phyloP scores from a whole-genome alignment of 805 yeast genomes.

The Candida alai region DNA sequence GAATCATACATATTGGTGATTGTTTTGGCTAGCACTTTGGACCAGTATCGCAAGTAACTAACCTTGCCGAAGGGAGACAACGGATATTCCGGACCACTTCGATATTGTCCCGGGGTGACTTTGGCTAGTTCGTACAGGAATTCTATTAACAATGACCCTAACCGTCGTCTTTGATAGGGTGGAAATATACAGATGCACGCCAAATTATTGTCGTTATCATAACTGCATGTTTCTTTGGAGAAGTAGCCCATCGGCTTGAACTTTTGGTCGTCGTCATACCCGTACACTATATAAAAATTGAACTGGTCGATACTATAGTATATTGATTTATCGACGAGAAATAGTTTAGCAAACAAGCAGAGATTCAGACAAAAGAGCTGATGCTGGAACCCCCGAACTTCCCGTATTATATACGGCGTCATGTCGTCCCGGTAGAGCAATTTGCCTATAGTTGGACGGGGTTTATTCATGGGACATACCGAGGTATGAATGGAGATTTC shows the following conservation, averaged over 20 bases:
- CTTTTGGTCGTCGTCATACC: constrained; percentile 25
- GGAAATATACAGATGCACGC: constrained; percentile 93
- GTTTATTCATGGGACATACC: constrained; percentile 34
- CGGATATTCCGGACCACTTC: constrained; percentile 92
- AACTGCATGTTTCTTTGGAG: constrained; percentile 78
- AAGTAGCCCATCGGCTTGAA: constrained; percentile 81
- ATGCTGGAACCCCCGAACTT: constrained; percentile 63
- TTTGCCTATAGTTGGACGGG: constrained; percentile 54
- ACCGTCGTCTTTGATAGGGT: constrained; percentile 74
- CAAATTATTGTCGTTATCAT: constrained; percentile 71
- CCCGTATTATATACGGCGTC: constrained; percentile 48
- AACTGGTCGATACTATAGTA: constrained; percentile 75
- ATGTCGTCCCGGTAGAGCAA: constrained; percentile 60
- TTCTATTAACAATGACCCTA: constrained; percentile 79
- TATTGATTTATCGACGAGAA: constrained; percentile 84
- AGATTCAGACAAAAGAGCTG: constrained; percentile 75
- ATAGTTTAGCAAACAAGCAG: constrained; percentile 81
- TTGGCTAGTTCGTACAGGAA: constrained; percentile 75
- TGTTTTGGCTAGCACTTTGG: constrained; percentile 32
- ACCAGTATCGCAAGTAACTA: constrained; percentile 77
- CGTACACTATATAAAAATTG: constrained; percentile 74
- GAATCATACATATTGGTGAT: constrained; percentile 9
- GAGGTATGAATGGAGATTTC: constrained; percentile 49
- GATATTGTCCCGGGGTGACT: constrained; percentile 46
- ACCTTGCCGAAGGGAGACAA: constrained; percentile 75